A percentile compares a stretch with the other conserved stretches of the same genome.
Evolutionary conservation across 2,329 filamentous ascomycete species (phyloP).

Genomic region (Fusarium liriodendri): DNA sequence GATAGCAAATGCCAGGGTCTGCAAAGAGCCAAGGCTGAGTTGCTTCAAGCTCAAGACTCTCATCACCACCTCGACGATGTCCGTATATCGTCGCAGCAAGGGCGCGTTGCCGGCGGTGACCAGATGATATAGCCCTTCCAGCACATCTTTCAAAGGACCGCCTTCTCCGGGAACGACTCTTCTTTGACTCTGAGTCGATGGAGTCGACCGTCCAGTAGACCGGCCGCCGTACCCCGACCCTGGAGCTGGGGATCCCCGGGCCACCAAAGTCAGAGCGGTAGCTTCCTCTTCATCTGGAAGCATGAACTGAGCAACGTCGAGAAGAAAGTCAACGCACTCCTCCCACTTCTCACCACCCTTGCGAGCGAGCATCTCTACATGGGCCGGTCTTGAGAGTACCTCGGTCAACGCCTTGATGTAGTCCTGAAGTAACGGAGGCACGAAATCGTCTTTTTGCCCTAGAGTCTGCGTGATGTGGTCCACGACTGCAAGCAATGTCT

Average conservation of each 20-base stretch:
- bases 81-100: conserved; percentile 64
- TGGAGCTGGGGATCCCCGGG: conserved; percentile 61
- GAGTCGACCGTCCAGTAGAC: conserved; percentile 45
- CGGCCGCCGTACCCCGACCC: conserved; percentile 42
- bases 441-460: conserved; percentile 68
- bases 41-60: conserved; percentile 70
- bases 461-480: conserved; percentile 85
- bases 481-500: conserved; percentile 82
- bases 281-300: conserved; percentile 54
- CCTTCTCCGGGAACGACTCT: conserved; percentile 44
- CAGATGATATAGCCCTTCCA: conserved; percentile 75
- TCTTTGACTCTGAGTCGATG: conserved; percentile 47
- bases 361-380: conserved; percentile 80
- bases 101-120: conserved; percentile 76
- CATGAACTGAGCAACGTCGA: conserved; percentile 67
- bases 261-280: conserved; percentile 46
- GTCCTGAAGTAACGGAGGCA: conserved; percentile 77
- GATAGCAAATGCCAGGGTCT: conserved; percentile 79
- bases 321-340: conserved; percentile 76
- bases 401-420: conserved; percentile 81
- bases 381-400: conserved; percentile 78
- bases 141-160: conserved; percentile 50
- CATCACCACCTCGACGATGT: conserved; percentile 67
- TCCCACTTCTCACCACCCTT: conserved; percentile 72
- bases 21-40: conserved; percentile 70